phyloP scores from a whole-genome alignment of 1,139 yeast species.

The Nadsonia commutata region DNA sequence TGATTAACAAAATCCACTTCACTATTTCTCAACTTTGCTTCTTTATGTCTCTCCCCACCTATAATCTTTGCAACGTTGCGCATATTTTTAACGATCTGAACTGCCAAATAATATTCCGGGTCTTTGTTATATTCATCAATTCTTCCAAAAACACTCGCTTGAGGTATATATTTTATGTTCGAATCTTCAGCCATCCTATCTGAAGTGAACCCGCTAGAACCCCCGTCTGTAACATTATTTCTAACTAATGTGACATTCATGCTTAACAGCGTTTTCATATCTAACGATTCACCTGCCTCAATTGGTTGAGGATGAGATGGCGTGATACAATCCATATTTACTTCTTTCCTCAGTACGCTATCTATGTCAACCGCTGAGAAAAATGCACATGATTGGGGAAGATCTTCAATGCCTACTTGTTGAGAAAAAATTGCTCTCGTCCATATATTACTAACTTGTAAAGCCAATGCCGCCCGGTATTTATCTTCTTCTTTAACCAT shows the following conservation, averaged over 20 bases:
- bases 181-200: no score
- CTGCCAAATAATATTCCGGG: background rate
- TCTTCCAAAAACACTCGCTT: background rate
- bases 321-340: slow-evolving; percentile 73
- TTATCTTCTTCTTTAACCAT: slow-evolving; percentile 59
- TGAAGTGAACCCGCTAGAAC: background rate
- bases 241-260: background rate
- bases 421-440: slow-evolving; percentile 93
- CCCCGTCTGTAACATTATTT: background rate
- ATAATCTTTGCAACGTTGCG: background rate
- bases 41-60: background rate
- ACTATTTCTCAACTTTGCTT: background rate
- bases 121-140: background rate
- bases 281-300: slow-evolving; percentile 64
- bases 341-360: slow-evolving; percentile 76
- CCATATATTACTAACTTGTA: slow-evolving; percentile 89
- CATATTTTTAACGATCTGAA: background rate
- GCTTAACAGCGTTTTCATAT: slow-evolving; percentile 37
- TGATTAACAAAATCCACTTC: background rate
- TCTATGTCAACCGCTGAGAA: slow-evolving; percentile 92
- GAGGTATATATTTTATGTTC: background rate
- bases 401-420: slow-evolving; percentile 73
- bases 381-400: slow-evolving; percentile 92
- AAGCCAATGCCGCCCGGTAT: slow-evolving; percentile 61
- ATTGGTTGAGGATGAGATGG: slow-evolving; percentile 70